Base-by-base conservation (phyloP, 345 rosid species). In the Euphorbia tirucalli region DNA sequence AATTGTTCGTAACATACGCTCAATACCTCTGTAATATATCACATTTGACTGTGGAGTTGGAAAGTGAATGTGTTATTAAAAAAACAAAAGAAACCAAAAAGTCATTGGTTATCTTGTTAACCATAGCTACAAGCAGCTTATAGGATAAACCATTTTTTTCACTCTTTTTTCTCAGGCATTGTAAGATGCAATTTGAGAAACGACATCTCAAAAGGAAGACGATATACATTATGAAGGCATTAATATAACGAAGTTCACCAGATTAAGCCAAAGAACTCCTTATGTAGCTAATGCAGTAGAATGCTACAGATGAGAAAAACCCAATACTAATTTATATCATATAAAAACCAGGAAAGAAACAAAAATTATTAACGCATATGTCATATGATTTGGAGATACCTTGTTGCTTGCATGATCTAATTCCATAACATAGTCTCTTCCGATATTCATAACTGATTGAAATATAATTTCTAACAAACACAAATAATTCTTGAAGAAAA, bases 21-120 rank as follows among this genome's bases (percentile, higher is more conserved):
- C 67, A 75, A 96, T 85, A 32, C 99, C 99, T 80, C 87, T 83
- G 71, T 96, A 96, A 80, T 96, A 96, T 44, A 86, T 82, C 31
- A 84, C 24, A 65, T 84, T 93, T 77, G 85, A 86, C 99, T 96
- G 96, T 72, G 52, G 76, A 67, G 70, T 67, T 43, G 43, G 59
- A 73, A 72, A 70, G 18, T 6, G 22, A 61, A 28, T 9, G 48
- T 24, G n/a, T 35, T 50, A 30, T 59, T 27, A 44, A 59, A 13
- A n/a, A 27, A 6, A 24, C 68, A 76, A 37, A 70, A 15, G 19
- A 21, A 28, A 35, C 10, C 15, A 10, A 61, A 14, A 46, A 11
- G 25, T 24, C 3, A 43, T 21, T 5, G n/a, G 52, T 27, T 35
- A 35, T 35, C 39, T 35, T 27, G 48, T n/a, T 46, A 30, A 5